Conservation (phyloP, 176 grass and related monocot genomes). For the Triticum urartu region DNA sequence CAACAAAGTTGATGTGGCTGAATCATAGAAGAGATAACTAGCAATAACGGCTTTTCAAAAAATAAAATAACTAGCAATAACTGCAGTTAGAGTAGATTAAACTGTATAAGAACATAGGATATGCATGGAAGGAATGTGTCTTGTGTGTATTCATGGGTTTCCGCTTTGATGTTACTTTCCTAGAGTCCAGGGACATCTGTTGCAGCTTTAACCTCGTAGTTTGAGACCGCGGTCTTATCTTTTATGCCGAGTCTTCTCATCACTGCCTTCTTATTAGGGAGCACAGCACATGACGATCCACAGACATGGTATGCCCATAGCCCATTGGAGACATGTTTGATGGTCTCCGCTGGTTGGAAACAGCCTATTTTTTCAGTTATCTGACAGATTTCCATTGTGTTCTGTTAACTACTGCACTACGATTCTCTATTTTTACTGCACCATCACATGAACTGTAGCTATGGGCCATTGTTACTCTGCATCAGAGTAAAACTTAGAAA, state of each 20-base stretch:
- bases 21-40: neutral
- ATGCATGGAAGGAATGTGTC: neutral
- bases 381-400: neutral
- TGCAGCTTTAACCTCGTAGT: neutral
- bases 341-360: neutral
- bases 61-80: neutral
- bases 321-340: slow-evolving; percentile 7
- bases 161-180: neutral
- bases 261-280: neutral
- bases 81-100: neutral
- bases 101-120: neutral
- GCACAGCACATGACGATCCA: neutral
- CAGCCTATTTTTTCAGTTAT: neutral
- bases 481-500: slow-evolving; percentile 3
- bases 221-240: neutral
- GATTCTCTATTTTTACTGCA: neutral
- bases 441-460: neutral
- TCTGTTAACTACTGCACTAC: neutral
- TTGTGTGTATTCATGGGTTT: neutral
- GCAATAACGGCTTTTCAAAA: neutral
- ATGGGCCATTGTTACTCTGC: neutral
- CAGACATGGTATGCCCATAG: neutral
- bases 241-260: neutral
- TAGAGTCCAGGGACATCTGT: neutral
- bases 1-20: neutral